These are phyloP conservation scores for Amaranthus palmeri DNA, from an alignment of 148 eudicot genomes.

Conservation along the genomic window DNA sequence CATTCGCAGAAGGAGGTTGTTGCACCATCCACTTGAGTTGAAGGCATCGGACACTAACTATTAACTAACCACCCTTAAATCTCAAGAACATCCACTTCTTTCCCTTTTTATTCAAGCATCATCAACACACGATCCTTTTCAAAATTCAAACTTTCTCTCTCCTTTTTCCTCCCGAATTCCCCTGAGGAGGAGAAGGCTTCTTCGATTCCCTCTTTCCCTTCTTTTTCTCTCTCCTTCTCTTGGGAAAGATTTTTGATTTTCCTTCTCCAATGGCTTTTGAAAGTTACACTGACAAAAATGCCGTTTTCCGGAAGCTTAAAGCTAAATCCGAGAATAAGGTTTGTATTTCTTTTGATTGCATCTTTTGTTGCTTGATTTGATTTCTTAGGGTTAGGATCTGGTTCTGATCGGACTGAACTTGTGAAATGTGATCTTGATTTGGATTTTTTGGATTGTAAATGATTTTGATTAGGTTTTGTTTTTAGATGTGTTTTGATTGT, in stretches of 20 bases:
- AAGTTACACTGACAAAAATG: constrained; percentile 63
- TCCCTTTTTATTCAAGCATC: background rate
- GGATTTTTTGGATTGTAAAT: background rate
- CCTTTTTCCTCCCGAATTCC: background rate
- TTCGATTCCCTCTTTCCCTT: background rate
- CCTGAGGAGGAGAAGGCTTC: background rate
- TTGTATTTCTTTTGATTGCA: background rate
- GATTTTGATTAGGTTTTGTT: constrained; percentile 13
- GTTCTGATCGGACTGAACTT: constrained; percentile 35
- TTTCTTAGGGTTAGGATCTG: constrained; percentile 27
- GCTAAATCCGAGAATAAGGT: constrained; percentile 94
- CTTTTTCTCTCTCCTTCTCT: constrained; percentile 18
- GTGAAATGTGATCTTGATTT: constrained; percentile 3
- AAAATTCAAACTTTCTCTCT: background rate
- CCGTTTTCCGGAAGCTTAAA: constrained; percentile 82
- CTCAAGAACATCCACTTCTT: too few relatives aligned
- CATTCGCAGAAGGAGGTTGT: too few relatives aligned
- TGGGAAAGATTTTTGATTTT: constrained; percentile 3
- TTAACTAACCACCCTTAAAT: too few relatives aligned
- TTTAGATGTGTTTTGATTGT: constrained; percentile 95
- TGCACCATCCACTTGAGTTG: too few relatives aligned
- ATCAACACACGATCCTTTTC: background rate
- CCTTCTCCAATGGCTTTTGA: constrained; percentile 53
- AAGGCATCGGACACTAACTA: too few relatives aligned
- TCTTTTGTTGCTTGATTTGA: background rate